A percentile compares a stretch with the other conserved stretches of the same genome.
phyloP scores from a whole-genome alignment of 2,329 filamentous ascomycete genomes.

The Hymenoscyphus scutula region DNA sequence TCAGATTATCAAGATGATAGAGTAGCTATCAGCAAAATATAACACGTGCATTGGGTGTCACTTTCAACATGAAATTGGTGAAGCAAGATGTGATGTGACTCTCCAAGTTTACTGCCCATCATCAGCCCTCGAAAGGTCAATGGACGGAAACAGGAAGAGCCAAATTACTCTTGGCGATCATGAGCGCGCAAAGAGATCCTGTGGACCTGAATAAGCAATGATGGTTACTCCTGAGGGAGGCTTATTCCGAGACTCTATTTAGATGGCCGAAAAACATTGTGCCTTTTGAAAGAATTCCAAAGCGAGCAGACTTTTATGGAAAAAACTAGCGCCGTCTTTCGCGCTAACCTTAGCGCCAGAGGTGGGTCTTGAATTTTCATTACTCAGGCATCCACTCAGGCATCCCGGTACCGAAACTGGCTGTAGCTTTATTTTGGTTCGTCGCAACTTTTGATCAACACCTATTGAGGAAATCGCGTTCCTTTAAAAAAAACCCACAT shows the following conservation, averaged over 20 bases:
- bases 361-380: not conserved
- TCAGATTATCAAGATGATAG: not conserved
- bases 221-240: constrained; percentile 47
- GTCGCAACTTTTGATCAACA: not conserved
- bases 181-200: constrained; percentile 91
- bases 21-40: not conserved
- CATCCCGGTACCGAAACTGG: not conserved
- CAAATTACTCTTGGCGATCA: constrained; percentile 84
- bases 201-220: constrained; percentile 91
- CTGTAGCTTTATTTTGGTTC: constrained; percentile 3
- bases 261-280: constrained; percentile 59
- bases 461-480: not conserved
- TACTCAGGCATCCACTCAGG: not conserved
- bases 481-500: not conserved
- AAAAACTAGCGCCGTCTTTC: not conserved
- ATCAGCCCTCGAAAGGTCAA: constrained; percentile 53
- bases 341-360: constrained; percentile 5
- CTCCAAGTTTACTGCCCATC: constrained; percentile 52
- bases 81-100: constrained; percentile 39
- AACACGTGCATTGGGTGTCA: no score
- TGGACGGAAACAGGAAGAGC: constrained; percentile 72
- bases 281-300: constrained; percentile 1
- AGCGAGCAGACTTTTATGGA: not conserved
- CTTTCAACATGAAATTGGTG: not conserved
- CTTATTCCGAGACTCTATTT: constrained; percentile 99